Conservation (phyloP, 176 grass and related monocot species). For the Oryza longistaminata region DNA sequence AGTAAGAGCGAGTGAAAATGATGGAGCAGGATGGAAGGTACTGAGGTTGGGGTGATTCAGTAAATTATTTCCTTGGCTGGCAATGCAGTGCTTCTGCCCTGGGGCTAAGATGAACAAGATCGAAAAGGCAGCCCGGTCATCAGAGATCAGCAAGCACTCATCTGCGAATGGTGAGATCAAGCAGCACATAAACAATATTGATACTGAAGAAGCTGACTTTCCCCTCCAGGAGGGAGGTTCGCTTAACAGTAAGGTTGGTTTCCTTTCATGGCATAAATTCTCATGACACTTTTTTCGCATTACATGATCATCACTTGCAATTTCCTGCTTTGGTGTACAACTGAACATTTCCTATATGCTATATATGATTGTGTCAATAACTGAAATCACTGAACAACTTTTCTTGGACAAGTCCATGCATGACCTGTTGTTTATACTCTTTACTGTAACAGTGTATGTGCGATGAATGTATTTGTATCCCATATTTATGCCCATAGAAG, state of each 20-base stretch:
- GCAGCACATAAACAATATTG: slow-evolving; percentile 26
- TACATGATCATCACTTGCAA: neutral
- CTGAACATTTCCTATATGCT: neutral
- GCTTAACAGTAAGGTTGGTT: neutral
- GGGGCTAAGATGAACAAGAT: slow-evolving; percentile 50
- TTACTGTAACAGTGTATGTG: neutral
- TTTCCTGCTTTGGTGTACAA: neutral
- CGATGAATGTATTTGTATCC: neutral
- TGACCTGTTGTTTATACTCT: neutral
- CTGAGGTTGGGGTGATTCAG: neutral
- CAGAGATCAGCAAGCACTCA: slow-evolving; percentile 24
- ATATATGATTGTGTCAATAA: neutral
- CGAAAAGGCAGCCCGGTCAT: slow-evolving; percentile 37
- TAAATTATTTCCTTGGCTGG: slow-evolving; percentile 1
- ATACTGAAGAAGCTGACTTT: neutral
- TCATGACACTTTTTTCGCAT: neutral
- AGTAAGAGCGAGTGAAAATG: neutral
- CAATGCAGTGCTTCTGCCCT: slow-evolving; percentile 72
- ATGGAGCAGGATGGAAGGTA: slow-evolving; percentile 28
- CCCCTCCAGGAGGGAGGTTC: neutral
- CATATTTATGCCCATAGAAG: neutral
- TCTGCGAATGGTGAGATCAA: slow-evolving; percentile 35
- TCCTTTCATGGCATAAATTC: neutral
- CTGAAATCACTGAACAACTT: neutral
- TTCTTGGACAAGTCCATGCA: neutral